Conservation (phyloP, 2,329 filamentous ascomycete genomes). For the Fusarium haematococcum region DNA sequence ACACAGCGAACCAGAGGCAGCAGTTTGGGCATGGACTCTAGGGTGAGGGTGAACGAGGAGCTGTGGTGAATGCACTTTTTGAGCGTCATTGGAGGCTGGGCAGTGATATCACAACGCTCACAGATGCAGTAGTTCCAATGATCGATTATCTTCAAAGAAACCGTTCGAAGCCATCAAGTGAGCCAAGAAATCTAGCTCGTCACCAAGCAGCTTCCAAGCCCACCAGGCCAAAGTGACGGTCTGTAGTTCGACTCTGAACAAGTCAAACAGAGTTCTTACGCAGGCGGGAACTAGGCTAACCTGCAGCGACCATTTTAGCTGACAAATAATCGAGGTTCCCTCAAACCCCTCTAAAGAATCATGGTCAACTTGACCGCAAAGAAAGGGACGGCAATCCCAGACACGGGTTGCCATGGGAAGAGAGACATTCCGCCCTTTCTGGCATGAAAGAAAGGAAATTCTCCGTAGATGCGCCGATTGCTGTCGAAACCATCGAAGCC, state of each 20-base stretch:
- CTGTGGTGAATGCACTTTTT: background rate
- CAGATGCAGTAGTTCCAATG: background rate
- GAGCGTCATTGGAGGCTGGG: background rate
- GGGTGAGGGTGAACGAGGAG: background rate
- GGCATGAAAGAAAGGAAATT: background rate
- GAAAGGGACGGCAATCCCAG: background rate
- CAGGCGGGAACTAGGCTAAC: background rate
- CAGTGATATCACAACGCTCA: background rate
- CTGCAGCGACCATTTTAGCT: background rate
- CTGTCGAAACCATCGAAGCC: background rate
- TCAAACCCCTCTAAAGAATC: background rate
- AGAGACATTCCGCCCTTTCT: background rate
- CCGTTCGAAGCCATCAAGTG: background rate
- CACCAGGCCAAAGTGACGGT: background rate
- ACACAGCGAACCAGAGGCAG: conserved; percentile 8
- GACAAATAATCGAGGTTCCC: background rate
- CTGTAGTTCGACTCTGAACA: background rate
- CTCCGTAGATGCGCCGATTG: background rate
- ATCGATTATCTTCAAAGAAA: background rate
- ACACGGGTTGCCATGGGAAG: background rate
- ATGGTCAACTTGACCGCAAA: background rate
- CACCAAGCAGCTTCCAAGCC: background rate
- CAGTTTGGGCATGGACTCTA: background rate
- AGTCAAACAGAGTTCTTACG: background rate
- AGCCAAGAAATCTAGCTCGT: background rate